Evolutionary conservation across 768 basidiomycete species (phyloP), one percentile per base, ranked within the genome.

Genomic region (Lactarius evosmus): DNA sequence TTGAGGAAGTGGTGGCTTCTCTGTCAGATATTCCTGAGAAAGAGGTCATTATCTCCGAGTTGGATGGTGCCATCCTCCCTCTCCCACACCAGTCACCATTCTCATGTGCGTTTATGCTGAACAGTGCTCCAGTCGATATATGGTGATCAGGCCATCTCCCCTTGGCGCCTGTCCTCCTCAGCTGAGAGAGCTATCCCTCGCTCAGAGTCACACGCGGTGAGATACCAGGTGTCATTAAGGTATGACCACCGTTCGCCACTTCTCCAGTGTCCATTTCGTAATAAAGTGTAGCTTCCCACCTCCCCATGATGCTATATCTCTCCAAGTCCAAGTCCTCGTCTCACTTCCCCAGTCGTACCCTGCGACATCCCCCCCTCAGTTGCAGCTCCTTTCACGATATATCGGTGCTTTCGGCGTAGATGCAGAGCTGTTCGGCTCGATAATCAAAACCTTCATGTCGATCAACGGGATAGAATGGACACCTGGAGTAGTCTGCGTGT

Each of bases 301-400:
- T 3, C 81, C 84, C 7, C 72, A 72, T 52, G 74, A 75, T n/a
- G 70, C 73, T 19, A 61, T 72, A 40, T 51, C 70, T 27, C 60
- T 76, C 29, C 74, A 73, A 34, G 62, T 76, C 29, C 74, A 73
- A 34, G 62, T 82, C 22, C 74, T 82, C 25, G 77, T 82, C 25
- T 78, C 82, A 16, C 72, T 82, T 8, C 77, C 78, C 19, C 71
- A 71, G 33, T 74, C 72, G 32, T 95, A 95, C 71, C 93, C 93
- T 0, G 72, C 80, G 1, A 74, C 79, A 2, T 80, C 84, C 0
- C 84, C 91, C 2, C 93, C 93, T 1, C 91, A 93, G 69, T 79
- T 95, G 0, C 93, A 94, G 70, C 84, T 94, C 0, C 82, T 94
- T 30, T 93, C 91, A 3, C 85, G 85, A 27, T 95, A 95, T 74